Evolutionary conservation across 106 monocot species (phyloP).

Genomic region (Hemerocallis citrina): DNA sequence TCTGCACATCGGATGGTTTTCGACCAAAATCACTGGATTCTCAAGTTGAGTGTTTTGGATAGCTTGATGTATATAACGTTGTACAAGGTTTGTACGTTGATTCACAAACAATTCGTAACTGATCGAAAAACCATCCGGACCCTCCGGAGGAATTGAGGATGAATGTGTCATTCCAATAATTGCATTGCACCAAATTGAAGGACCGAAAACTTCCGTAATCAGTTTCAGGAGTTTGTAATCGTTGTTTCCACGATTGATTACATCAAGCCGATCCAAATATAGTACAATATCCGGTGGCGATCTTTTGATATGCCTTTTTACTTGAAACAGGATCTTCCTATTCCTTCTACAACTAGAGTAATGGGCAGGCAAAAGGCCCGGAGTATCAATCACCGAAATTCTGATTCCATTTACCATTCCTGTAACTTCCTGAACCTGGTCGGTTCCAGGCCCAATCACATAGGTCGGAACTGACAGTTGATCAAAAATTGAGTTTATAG

Average conservation of each 20-base stretch:
- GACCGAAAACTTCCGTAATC: slow-evolving; percentile 69
- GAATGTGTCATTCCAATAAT: slow-evolving; percentile 81
- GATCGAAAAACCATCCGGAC: slow-evolving; percentile 45
- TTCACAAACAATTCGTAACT: slow-evolving; percentile 42
- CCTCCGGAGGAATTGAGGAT: slow-evolving; percentile 55
- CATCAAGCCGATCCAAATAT: slow-evolving; percentile 76
- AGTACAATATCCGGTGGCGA: slow-evolving; percentile 80
- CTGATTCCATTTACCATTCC: slow-evolving; percentile 66
- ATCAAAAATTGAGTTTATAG: slow-evolving; percentile 86
- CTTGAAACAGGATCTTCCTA: slow-evolving; percentile 47
- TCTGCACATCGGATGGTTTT: slow-evolving; percentile 62
- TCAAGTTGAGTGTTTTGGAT: slow-evolving; percentile 43
- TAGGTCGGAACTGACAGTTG: slow-evolving; percentile 33
- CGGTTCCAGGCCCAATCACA: slow-evolving; percentile 68
- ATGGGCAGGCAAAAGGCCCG: slow-evolving; percentile 52
- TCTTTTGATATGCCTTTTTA: slow-evolving; percentile 59
- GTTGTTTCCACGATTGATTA: slow-evolving; percentile 19
- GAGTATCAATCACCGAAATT: slow-evolving; percentile 79
- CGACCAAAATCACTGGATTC: slow-evolving; percentile 60
- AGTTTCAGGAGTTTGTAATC: slow-evolving; percentile 69
- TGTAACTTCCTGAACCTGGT: slow-evolving; percentile 50
- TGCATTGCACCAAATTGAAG: slow-evolving; percentile 86
- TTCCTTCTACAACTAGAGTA: slow-evolving; percentile 37
- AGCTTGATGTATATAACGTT: slow-evolving; percentile 48
- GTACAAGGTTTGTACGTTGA: slow-evolving; percentile 29